Base-by-base conservation (phyloP, 768 basidiomycete species). In the Boletus sp. region DNA sequence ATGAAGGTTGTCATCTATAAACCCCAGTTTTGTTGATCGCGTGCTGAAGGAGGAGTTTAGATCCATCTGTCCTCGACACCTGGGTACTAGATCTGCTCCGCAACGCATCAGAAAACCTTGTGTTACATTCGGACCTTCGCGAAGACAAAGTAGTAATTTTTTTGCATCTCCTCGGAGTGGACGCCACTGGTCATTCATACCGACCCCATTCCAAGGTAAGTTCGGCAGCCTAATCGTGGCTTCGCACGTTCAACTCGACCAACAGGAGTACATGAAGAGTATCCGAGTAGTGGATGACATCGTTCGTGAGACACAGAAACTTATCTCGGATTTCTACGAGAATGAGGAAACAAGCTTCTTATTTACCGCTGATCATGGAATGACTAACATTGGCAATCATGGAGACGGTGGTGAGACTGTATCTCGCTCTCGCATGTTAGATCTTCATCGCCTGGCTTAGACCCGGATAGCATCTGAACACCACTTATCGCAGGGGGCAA, bases 281-380 rank as follows among this genome's bases (percentile, higher is more conserved):
- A 91, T 94, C 33, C 83, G 77, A 65, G 81, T 87, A 5, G 91
- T 94, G 1, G 92, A 94, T 61, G 64, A 72, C 47, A 86, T 94
- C 59, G 89, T 92, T 29, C 76, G 76, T 32, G 77, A 83, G 54
- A 83, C 87, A 1, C 88, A 90, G 60, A 62, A 71, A 35, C 76
- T 92, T 3, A 66, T 93, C 18, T 68, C 72, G 1, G 76, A 82
- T 4, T 93, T 89, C 67, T 94, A 85, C 63, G 64, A 74, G 35
- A 87, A 90, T 56, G 74, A 83, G 20, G 81, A 87, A 53, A 92
- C 90, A 0, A 82, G 81, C 55, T 92, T 80, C 65, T 71, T 93
- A 36, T 93, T 92, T 68, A 93, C 89, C 2, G 90, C 92, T 1
- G 92, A 94, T 69, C 92, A 94, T 66, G 92, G 92, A 11, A 94